A percentile compares a stretch with the other conserved stretches of the same genome.
Conservation (phyloP, 2,329 filamentous ascomycete species). For the Diatrype stigma region DNA sequence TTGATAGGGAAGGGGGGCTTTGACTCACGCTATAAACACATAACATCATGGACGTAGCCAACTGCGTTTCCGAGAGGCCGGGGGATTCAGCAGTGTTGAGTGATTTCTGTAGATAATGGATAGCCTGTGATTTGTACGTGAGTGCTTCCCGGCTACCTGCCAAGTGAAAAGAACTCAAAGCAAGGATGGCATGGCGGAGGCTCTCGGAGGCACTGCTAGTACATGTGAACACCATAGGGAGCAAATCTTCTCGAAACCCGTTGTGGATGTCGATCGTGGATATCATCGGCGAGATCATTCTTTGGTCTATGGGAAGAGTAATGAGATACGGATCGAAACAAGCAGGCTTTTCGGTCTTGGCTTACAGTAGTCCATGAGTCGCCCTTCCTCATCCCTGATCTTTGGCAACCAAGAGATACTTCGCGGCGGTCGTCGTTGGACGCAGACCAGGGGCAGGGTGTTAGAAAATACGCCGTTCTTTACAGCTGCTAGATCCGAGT, state of each 20-base stretch:
- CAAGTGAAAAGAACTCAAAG: slow-evolving; percentile 39
- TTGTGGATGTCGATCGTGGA: slow-evolving; percentile 43
- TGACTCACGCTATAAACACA: slow-evolving; percentile 43
- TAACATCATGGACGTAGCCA: slow-evolving; percentile 47
- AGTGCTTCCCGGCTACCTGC: slow-evolving; percentile 35
- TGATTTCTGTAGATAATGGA: slow-evolving; percentile 35
- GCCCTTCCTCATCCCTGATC: slow-evolving; percentile 24
- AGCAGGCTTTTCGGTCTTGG: background rate
- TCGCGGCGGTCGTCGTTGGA: slow-evolving; percentile 22
- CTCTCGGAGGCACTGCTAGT: slow-evolving; percentile 31
- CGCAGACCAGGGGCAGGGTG: slow-evolving; percentile 18
- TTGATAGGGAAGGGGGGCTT: background rate
- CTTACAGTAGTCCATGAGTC: slow-evolving; percentile 29
- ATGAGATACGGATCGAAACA: slow-evolving; percentile 6
- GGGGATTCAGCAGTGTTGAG: slow-evolving; percentile 26
- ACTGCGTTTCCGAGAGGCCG: slow-evolving; percentile 32
- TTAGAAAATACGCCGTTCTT: slow-evolving; percentile 26
- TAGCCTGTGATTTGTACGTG: slow-evolving; percentile 37
- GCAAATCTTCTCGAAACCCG: slow-evolving; percentile 40
- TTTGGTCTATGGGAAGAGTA: slow-evolving; percentile 30
- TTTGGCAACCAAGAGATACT: slow-evolving; percentile 24
- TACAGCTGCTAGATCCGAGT: slow-evolving; percentile 30
- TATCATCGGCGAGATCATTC: slow-evolving; percentile 39
- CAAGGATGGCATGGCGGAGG: slow-evolving; percentile 40
- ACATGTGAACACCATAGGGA: slow-evolving; percentile 40